Evolutionary conservation across 805 yeast genomes (phyloP), one percentile per base, ranked within the genome.

Genomic region (Candida maesae): DNA sequence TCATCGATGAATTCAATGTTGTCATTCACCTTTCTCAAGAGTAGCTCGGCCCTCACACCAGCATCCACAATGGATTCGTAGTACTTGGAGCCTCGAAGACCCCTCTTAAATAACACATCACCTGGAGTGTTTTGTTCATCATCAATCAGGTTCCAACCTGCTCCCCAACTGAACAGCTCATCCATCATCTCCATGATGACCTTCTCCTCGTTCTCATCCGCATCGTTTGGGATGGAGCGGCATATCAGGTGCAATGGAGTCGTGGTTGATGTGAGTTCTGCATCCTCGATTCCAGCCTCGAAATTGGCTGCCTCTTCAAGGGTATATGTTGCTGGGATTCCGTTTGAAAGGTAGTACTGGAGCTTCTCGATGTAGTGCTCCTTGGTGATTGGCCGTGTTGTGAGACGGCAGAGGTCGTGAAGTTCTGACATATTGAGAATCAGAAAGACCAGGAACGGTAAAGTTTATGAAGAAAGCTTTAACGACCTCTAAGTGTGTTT

Each of bases 131-230:
- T 80, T 50, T 78, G 71, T 39, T 81, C 75, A 44, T 69, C 73
- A 59, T 89, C 95, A 3, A 79, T 67, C 51, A 85, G 70, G 61
- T 84, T 81, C 97, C 97, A 90, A 9, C 95, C 95, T 0, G 95
- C 96, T 21, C 97, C 97, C 58, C 79, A 83, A 55, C 85, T 79
- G 49, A 90, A 81, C 44, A 90, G 61, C 16, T 68, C 71, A 21
- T 77, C 76, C 44, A 87, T 78, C 78, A 90, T 71, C 11, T 64
- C 59, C 24, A 64, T 43, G 1, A 81, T 71, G 1, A 76, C 67
- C 1, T 58, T 49, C 41, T 70, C 68, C 41, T 78, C 84, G 0
- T 63, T 69, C 5, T 44, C 42, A 0, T 63, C 53, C 2, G 63
- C 44, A 45, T 76, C 74, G 3, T 27, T 18, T 0, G 74, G 72